Percentiles rank a stretch among this genome's conserved stretches.
Evolutionary conservation across 805 yeast genomes (phyloP).

Genomic region (Yarrowia hollandica): DNA sequence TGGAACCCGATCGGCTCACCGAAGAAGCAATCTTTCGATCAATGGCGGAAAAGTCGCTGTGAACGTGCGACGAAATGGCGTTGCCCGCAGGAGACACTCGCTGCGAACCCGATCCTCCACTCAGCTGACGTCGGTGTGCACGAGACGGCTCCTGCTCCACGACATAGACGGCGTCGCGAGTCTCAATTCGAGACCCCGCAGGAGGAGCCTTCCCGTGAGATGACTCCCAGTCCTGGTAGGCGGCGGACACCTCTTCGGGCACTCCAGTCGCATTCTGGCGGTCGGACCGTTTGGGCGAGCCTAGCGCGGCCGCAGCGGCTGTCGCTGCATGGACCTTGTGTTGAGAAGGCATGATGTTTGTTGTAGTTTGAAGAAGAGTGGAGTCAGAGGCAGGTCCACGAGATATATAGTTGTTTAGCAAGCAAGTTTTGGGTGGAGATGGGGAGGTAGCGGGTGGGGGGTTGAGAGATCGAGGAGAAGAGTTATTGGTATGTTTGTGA

Average conservation of each 20-base stretch:
- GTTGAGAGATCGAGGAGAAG: neutral
- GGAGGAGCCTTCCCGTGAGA: constrained; percentile 22
- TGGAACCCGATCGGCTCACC: constrained; percentile 2
- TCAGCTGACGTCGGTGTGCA: constrained; percentile 8
- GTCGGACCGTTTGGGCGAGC: constrained; percentile 6
- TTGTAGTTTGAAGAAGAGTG: neutral
- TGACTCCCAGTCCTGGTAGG: constrained; percentile 20
- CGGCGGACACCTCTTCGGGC: constrained; percentile 4
- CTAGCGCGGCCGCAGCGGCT: constrained; percentile 27
- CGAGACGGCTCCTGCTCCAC: constrained; percentile 3
- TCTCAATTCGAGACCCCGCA: constrained; percentile 19
- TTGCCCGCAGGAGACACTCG: neutral
- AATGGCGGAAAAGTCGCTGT: constrained; percentile 22
- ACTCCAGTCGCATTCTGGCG: neutral
- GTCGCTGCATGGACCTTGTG: constrained; percentile 18
- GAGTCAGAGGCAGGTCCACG: neutral
- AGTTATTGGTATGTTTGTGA: neutral
- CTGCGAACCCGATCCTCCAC: neutral
- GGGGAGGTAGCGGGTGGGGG: neutral
- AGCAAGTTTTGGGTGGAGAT: neutral
- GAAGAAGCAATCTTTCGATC: constrained; percentile 1
- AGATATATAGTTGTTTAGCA: constrained; percentile 1
- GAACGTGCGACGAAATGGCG: constrained; percentile 5
- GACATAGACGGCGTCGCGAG: constrained; percentile 19
- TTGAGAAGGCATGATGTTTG: constrained; percentile 3